Conservation (phyloP, 164 flowering plant genomes). For the Tetrastigma voinierianum region DNA sequence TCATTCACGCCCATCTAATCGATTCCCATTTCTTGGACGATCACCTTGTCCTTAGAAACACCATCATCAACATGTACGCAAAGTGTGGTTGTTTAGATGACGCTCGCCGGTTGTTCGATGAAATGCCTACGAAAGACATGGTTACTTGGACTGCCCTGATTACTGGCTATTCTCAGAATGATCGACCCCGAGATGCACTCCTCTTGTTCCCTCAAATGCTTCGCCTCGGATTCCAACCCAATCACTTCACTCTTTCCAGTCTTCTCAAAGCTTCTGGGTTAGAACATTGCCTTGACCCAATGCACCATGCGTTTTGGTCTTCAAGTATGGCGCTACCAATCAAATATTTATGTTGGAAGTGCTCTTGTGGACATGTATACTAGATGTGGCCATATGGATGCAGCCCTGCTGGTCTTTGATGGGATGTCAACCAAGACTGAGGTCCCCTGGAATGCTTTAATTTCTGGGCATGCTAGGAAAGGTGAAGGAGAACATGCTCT, state of each 20-base stretch:
- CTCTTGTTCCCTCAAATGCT: slow-evolving; percentile 51
- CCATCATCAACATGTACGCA: slow-evolving; percentile 56
- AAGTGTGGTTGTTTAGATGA: slow-evolving; percentile 52
- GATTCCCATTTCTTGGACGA: slow-evolving; percentile 34
- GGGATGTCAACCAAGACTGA: slow-evolving; percentile 47
- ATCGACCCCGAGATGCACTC: slow-evolving; percentile 42
- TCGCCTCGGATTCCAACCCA: slow-evolving; percentile 43
- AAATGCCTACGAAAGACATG: slow-evolving; percentile 49
- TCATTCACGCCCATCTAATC: slow-evolving; percentile 48
- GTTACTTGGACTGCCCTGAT: slow-evolving; percentile 67
- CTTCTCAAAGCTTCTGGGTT: slow-evolving; percentile 53
- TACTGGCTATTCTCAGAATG: slow-evolving; percentile 56
- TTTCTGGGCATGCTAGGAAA: slow-evolving; percentile 70
- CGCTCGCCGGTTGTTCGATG: slow-evolving; percentile 46
- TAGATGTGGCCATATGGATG: slow-evolving; percentile 46
- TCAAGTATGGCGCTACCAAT: slow-evolving; percentile 46
- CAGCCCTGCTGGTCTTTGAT: slow-evolving; percentile 44
- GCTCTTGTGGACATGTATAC: slow-evolving; percentile 70
- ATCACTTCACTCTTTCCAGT: slow-evolving; percentile 63
- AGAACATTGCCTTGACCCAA: slow-evolving; percentile 8
- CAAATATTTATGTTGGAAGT: slow-evolving; percentile 56
- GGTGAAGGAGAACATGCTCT: slow-evolving; percentile 50
- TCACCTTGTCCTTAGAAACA: slow-evolving; percentile 33
- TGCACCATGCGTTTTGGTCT: slow-evolving; percentile 51
- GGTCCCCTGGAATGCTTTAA: slow-evolving; percentile 81